Percentiles rank a stretch among this genome's conserved stretches.
Conservation (phyloP, 192 early-diverging fungal species). For the Coemansia sp. region DNA sequence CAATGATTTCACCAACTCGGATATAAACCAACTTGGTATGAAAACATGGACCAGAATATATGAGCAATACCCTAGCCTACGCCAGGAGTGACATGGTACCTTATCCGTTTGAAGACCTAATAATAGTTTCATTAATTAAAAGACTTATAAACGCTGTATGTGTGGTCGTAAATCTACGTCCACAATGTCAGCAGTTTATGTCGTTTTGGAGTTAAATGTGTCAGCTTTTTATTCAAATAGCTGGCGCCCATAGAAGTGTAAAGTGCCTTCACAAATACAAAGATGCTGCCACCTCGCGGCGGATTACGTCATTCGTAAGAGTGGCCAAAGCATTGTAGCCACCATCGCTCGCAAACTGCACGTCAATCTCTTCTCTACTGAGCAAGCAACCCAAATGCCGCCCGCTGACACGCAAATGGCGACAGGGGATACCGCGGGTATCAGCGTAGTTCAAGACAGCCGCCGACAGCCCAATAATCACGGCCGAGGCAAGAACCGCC, state of each 20-base stretch:
- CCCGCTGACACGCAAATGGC: constrained; percentile 18
- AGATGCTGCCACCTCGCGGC: constrained; percentile 20
- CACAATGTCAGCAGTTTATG: too few relatives aligned
- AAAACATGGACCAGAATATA: too few relatives aligned
- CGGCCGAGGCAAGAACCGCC: constrained; percentile 31
- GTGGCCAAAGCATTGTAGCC: background rate
- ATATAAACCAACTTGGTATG: too few relatives aligned
- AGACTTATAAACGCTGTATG: too few relatives aligned
- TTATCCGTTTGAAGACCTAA: too few relatives aligned
- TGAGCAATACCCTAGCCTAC: too few relatives aligned
- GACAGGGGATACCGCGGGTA: constrained; percentile 16
- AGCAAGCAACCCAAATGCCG: background rate
- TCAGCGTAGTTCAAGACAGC: constrained; percentile 46
- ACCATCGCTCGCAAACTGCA: constrained; percentile 19
- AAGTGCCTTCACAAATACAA: constrained; percentile 28
- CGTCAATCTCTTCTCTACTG: constrained; percentile 2
- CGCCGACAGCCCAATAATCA: constrained; percentile 36
- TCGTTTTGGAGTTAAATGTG: too few relatives aligned
- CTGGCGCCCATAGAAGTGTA: background rate
- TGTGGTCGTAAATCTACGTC: too few relatives aligned
- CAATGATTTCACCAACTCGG: too few relatives aligned
- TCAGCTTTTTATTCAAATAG: too few relatives aligned
- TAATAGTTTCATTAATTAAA: too few relatives aligned
- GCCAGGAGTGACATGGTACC: too few relatives aligned
- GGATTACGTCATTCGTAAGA: background rate